Percentiles rank a stretch among this genome's conserved stretches.
phyloP scores from a whole-genome alignment of 202 grass and related monocot species.

The Digitaria exilis region DNA sequence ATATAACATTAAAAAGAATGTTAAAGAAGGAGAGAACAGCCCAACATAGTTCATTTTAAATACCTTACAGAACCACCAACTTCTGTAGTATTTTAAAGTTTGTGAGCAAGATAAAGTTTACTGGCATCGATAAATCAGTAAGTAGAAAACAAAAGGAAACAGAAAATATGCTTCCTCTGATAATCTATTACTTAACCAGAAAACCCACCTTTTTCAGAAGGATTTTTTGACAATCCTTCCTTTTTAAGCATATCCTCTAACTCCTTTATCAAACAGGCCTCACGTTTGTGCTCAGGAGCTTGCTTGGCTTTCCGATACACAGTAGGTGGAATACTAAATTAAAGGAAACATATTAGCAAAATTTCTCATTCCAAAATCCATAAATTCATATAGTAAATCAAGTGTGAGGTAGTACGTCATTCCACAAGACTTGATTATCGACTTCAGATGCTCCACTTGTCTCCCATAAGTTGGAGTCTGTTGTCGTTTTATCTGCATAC shows the following conservation, averaged over 20 bases:
- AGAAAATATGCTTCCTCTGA: not conserved
- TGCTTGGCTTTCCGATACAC: slow-evolving; percentile 91
- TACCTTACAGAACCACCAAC: slow-evolving; percentile 8
- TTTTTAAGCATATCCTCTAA: slow-evolving; percentile 89
- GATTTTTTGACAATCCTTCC: slow-evolving; percentile 86
- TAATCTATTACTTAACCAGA: slow-evolving; percentile 24
- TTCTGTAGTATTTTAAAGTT: slow-evolving; percentile 22
- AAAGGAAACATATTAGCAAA: slow-evolving; percentile 40
- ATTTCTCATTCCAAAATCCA: slow-evolving; percentile 20
- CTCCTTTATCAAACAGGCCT: slow-evolving; percentile 81
- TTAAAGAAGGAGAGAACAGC: not conserved
- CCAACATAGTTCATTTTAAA: not conserved
- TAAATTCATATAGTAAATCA: not conserved
- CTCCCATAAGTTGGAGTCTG: slow-evolving; percentile 65
- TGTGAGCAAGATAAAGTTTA: not conserved
- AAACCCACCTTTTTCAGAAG: slow-evolving; percentile 90
- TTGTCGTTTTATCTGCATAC: slow-evolving; percentile 76
- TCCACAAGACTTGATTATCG: slow-evolving; percentile 94
- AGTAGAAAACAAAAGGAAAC: slow-evolving; percentile 9
- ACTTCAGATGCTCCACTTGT: slow-evolving; percentile 81
- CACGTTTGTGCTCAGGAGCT: slow-evolving; percentile 83
- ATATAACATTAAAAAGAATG: slow-evolving; percentile 35
- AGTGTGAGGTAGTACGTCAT: slow-evolving; percentile 58
- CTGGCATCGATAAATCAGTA: slow-evolving; percentile 3
- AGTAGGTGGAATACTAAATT: slow-evolving; percentile 69